Evolutionary conservation across 2,329 filamentous ascomycete genomes (phyloP).

Genomic region (Cadophora malorum): DNA sequence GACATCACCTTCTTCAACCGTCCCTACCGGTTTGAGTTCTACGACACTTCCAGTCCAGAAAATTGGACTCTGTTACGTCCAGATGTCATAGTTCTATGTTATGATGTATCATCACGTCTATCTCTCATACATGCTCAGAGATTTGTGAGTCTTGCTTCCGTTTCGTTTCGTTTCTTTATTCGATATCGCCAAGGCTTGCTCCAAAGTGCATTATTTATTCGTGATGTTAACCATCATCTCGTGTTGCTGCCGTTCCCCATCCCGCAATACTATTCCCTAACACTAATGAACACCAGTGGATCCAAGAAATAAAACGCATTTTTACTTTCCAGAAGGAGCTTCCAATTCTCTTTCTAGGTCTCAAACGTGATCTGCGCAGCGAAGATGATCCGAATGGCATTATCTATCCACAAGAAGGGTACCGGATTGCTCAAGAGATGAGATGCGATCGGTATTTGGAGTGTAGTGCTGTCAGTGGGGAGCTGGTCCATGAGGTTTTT

Average conservation of each 20-base stretch:
- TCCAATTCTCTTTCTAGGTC: slow-evolving; percentile 62
- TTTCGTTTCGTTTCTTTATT: slow-evolving; percentile 4
- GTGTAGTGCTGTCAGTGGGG: slow-evolving; percentile 66
- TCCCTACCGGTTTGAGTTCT: slow-evolving; percentile 62
- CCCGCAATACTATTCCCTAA: too few relatives aligned
- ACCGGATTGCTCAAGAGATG: slow-evolving; percentile 62
- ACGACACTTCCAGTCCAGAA: slow-evolving; percentile 63
- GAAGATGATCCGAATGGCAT: slow-evolving; percentile 65
- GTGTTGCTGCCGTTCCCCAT: too few relatives aligned
- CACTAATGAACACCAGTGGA: too few relatives aligned
- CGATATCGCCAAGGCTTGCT: background rate
- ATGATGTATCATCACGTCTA: slow-evolving; percentile 64
- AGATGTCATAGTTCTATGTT: slow-evolving; percentile 65
- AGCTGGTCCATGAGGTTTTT: slow-evolving; percentile 62
- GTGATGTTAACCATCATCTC: too few relatives aligned
- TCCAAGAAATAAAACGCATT: slow-evolving; percentile 57
- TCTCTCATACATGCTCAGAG: slow-evolving; percentile 64
- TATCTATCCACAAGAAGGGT: slow-evolving; percentile 67
- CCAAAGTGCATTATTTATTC: slow-evolving; percentile 6
- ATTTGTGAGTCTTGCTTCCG: slow-evolving; percentile 52
- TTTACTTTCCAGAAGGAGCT: slow-evolving; percentile 54
- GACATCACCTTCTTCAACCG: slow-evolving; percentile 56
- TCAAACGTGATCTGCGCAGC: slow-evolving; percentile 65
- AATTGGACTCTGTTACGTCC: slow-evolving; percentile 65
- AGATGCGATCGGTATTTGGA: slow-evolving; percentile 68